phyloP scores from a whole-genome alignment of 495 filamentous ascomycete species.

The Chaetomidium leptoderma region DNA sequence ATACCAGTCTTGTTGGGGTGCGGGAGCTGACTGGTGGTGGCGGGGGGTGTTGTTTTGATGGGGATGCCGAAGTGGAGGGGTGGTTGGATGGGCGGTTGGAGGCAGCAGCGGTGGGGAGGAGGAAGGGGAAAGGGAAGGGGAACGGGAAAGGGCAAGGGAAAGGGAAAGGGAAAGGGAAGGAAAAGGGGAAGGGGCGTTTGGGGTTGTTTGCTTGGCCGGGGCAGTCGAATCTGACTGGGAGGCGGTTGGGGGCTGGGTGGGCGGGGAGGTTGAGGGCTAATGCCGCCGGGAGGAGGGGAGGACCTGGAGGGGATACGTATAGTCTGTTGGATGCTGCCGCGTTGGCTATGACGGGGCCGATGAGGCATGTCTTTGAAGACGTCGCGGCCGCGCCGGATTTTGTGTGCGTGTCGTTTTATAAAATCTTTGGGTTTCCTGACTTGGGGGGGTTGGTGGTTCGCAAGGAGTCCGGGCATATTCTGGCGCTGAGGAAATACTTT shows the following conservation, averaged over 20 bases:
- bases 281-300: slow-evolving; percentile 17
- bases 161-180: not conserved
- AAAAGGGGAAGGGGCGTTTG: slow-evolving; percentile 25
- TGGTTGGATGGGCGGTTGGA: slow-evolving; percentile 48
- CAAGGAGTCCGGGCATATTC: slow-evolving; percentile 56
- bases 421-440: slow-evolving; percentile 78
- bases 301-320: slow-evolving; percentile 49
- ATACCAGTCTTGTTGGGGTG: slow-evolving; percentile 69
- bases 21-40: slow-evolving; percentile 53
- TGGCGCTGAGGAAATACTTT: slow-evolving; percentile 64
- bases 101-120: not conserved
- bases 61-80: slow-evolving; percentile 59
- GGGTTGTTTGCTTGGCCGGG: slow-evolving; percentile 72
- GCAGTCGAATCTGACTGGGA: slow-evolving; percentile 75
- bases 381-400: slow-evolving; percentile 64
- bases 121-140: slow-evolving; percentile 1
- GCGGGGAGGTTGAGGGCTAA: slow-evolving; percentile 46
- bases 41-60: slow-evolving; percentile 49
- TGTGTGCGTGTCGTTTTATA: slow-evolving; percentile 68
- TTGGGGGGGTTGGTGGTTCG: slow-evolving; percentile 68
- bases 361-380: slow-evolving; percentile 55
- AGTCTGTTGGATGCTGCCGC: slow-evolving; percentile 71
- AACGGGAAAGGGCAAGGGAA: not conserved
- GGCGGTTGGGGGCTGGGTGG: slow-evolving; percentile 62
- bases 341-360: slow-evolving; percentile 59